Evolutionary conservation across 225 moss, liverwort and hornwort species (phyloP).

Genomic region (Marchantia paleacea): DNA sequence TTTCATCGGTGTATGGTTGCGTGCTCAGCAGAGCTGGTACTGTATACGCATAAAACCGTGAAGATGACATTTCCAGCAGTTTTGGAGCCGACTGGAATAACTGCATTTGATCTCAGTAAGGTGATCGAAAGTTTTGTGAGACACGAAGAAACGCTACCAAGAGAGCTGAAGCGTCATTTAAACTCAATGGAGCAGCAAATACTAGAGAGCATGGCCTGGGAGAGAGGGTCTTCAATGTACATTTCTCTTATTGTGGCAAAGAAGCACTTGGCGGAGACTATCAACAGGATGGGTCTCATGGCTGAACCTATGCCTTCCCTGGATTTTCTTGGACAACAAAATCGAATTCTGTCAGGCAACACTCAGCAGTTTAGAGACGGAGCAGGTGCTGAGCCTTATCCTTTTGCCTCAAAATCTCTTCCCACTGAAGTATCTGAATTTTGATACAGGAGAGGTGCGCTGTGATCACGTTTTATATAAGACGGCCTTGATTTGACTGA

Average conservation of each 20-base stretch:
- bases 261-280: constrained; percentile 56
- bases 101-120: constrained; percentile 95
- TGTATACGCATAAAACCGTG: constrained; percentile 91
- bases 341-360: constrained; percentile 31
- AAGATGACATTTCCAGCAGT: constrained; percentile 99
- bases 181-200: constrained; percentile 97
- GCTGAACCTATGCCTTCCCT: constrained; percentile 88
- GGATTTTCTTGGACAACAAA: constrained; percentile 63
- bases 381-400: constrained; percentile 36
- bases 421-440: neutral
- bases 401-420: neutral
- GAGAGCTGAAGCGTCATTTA: constrained; percentile 91
- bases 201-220: constrained; percentile 99
- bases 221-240: constrained; percentile 93
- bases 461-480: neutral
- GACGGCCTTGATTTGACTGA: neutral
- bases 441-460: neutral
- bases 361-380: constrained; percentile 37
- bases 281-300: constrained; percentile 74
- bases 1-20: constrained; percentile 98
- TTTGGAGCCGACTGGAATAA: constrained; percentile 84
- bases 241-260: constrained; percentile 82
- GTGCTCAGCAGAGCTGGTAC: constrained; percentile 93
- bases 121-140: constrained; percentile 97
- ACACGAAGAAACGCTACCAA: constrained; percentile 92